phyloP scores from a whole-genome alignment of 2,329 filamentous ascomycete genomes.

The Cordyceps cicadae region DNA sequence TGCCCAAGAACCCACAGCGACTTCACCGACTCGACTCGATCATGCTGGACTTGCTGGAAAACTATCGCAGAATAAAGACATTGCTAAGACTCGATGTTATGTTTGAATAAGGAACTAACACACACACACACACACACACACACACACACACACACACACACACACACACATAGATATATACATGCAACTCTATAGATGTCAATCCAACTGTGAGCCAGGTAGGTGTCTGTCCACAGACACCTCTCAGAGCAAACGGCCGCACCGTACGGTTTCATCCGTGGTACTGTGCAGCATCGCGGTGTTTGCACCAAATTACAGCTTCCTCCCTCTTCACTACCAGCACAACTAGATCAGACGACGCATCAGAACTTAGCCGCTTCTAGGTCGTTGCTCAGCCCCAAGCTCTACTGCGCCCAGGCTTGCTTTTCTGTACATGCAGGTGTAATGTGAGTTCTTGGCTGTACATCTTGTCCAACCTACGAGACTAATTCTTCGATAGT shows the following conservation, averaged over 20 bases:
- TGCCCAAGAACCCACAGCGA: too few relatives aligned
- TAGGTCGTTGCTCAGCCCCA: background rate
- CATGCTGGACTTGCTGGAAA: too few relatives aligned
- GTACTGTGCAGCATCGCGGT: background rate
- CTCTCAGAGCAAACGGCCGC: background rate
- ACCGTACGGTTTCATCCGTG: background rate
- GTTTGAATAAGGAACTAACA: too few relatives aligned
- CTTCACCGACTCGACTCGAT: too few relatives aligned
- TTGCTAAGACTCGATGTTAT: too few relatives aligned
- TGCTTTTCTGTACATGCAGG: background rate
- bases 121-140: too few relatives aligned
- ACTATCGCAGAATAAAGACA: too few relatives aligned
- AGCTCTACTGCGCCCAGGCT: background rate
- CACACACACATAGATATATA: too few relatives aligned
- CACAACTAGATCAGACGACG: conserved; percentile 4
- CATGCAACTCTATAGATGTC: too few relatives aligned
- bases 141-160: too few relatives aligned
- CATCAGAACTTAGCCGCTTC: background rate
- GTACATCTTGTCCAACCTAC: background rate
- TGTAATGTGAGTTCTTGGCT: background rate
- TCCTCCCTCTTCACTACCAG: background rate
- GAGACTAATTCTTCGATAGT: background rate
- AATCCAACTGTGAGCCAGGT: too few relatives aligned
- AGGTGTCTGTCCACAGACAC: background rate
- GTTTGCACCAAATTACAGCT: background rate